Conservation (phyloP, 805 yeast genomes). For the Metschnikowia santaceciliae region DNA sequence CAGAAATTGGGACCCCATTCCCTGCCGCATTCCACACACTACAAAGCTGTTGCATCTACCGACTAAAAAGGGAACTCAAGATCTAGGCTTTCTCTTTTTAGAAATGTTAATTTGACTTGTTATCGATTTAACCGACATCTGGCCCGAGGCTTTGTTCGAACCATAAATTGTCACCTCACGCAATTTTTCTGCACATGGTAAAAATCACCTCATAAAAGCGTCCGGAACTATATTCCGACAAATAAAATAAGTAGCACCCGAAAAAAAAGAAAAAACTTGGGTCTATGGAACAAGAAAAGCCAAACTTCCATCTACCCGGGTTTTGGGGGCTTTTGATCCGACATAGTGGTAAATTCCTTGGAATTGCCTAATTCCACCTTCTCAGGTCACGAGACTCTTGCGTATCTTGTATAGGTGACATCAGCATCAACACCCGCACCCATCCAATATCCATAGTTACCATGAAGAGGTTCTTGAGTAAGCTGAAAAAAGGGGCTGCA, state of each 20-base stretch:
- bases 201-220: neutral
- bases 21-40: neutral
- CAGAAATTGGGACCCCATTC: slow-evolving; percentile 2
- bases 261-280: neutral
- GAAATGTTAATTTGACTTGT: neutral
- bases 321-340: neutral
- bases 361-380: neutral
- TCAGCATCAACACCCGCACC: neutral
- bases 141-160: no score
- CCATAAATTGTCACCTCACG: neutral
- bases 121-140: no score
- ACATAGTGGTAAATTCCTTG: neutral
- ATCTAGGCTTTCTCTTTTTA: neutral
- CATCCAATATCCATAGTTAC: no score
- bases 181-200: neutral
- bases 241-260: neutral
- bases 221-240: neutral
- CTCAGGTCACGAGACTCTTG: neutral
- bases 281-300: neutral
- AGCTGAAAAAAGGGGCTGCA: slow-evolving; percentile 7
- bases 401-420: neutral
- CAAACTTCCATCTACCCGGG: no score
- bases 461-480: slow-evolving; percentile 15
- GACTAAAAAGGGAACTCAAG: neutral
- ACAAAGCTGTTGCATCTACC: neutral